These are phyloP conservation scores for Phytopythium kandeliae DNA, from an alignment of 352 stramenopile genomes.

Conservation along the genomic window DNA sequence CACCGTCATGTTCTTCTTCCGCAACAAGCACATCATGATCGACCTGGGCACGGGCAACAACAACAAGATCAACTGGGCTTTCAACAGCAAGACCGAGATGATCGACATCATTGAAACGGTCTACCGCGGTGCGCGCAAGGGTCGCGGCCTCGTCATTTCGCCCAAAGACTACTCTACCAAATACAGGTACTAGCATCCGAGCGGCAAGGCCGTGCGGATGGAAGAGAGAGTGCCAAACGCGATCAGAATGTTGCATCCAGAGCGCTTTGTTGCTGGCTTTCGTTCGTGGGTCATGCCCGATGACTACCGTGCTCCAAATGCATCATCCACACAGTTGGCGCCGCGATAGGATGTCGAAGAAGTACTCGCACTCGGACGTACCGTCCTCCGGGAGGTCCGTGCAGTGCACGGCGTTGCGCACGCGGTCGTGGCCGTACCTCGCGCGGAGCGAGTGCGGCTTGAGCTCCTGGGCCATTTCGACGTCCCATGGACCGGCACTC, in stretches of 20 bases:
- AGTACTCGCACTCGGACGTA: constrained; percentile 88
- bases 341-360: constrained; percentile 91
- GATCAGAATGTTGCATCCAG: background rate
- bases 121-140: constrained; percentile 96
- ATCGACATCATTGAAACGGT: constrained; percentile 99
- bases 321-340: constrained; percentile 29
- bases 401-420: constrained; percentile 91
- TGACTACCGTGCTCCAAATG: background rate
- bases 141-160: constrained; percentile 96
- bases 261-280: constrained; percentile 7
- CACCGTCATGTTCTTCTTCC: constrained; percentile 99
- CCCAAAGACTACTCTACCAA: constrained; percentile 99
- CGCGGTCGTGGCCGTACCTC: constrained; percentile 82
- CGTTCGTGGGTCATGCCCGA: too few species aligned
- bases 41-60: constrained; percentile 99
- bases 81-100: constrained; percentile 97
- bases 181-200: constrained; percentile 91
- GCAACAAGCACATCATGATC: constrained; percentile 99
- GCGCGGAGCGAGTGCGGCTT: constrained; percentile 85
- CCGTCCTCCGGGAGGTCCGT: constrained; percentile 91
- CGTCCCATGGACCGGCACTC: constrained; percentile 86
- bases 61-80: constrained; percentile 99
- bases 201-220: background rate
- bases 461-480: constrained; percentile 92
- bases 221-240: background rate